Conservation (phyloP, 441 rosid species). For the Daphne laureola region DNA sequence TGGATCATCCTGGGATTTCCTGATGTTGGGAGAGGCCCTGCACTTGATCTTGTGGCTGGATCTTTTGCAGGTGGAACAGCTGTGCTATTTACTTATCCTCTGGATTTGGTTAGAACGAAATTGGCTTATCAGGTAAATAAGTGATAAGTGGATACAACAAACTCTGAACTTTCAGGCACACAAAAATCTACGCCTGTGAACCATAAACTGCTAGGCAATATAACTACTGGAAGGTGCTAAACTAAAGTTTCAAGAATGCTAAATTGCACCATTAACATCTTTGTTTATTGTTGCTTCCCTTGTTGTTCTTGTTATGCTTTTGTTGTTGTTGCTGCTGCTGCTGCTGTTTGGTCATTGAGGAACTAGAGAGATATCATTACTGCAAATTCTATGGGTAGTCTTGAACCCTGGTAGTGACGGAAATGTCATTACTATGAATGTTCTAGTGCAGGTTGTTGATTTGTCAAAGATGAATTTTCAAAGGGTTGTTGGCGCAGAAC, state of each 20-base stretch:
- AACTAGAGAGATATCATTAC: too few species aligned
- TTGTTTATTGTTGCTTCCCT: slow-evolving; percentile 2
- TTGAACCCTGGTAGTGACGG: too few species aligned
- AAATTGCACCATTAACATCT: neutral
- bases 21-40: slow-evolving; percentile 62
- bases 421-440: too few species aligned
- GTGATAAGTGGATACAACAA: neutral
- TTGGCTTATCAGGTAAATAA: slow-evolving; percentile 79
- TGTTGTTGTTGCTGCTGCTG: too few species aligned
- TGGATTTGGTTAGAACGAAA: slow-evolving; percentile 79
- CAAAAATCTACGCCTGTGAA: too few species aligned
- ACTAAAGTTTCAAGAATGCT: neutral
- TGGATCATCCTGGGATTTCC: slow-evolving; percentile 70
- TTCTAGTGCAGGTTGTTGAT: slow-evolving; percentile 53
- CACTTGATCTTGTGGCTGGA: slow-evolving; percentile 86
- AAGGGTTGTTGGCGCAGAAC: slow-evolving; percentile 29
- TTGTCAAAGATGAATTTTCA: slow-evolving; percentile 32
- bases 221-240: too few species aligned
- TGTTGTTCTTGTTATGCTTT: slow-evolving; percentile 5
- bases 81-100: slow-evolving; percentile 84
- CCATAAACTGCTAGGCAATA: too few species aligned
- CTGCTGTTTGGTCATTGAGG: too few species aligned
- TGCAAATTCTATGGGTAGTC: too few species aligned
- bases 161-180: too few species aligned
- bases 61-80: slow-evolving; percentile 92